Conservation (phyloP, 2,329 filamentous ascomycete species). For the Colletotrichum sp. region DNA sequence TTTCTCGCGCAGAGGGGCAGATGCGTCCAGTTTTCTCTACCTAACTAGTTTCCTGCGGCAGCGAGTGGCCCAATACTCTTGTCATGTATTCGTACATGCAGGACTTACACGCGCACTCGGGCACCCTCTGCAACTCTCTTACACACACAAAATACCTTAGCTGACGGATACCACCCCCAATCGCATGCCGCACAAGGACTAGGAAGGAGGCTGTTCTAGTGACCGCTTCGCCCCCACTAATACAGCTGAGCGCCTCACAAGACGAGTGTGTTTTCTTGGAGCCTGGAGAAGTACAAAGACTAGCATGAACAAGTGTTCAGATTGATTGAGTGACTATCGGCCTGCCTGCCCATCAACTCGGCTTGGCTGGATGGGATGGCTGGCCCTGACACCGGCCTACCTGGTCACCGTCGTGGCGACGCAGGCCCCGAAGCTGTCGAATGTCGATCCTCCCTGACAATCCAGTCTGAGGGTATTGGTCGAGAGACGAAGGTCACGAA, state of each 20-base stretch:
- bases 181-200: neutral
- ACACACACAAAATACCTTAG: neutral
- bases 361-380: neutral
- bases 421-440: neutral
- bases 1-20: neutral
- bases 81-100: neutral
- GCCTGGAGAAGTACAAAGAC: neutral
- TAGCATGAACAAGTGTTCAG: neutral
- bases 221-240: constrained; percentile 18
- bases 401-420: neutral
- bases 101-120: neutral
- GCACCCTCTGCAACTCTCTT: neutral
- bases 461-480: constrained; percentile 17
- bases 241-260: neutral
- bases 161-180: constrained; percentile 1
- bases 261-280: neutral
- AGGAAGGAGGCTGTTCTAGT: constrained; percentile 11
- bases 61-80: neutral
- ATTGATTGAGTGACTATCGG: neutral
- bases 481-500: neutral
- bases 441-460: constrained; percentile 18
- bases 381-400: neutral
- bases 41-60: neutral
- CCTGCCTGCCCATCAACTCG: neutral
- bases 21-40: neutral